Percentiles rank a stretch among this genome's conserved stretches.
These are phyloP conservation scores for Wakefieldia striispora DNA, from an alignment of 768 basidiomycete genomes.

Conservation along the genomic window DNA sequence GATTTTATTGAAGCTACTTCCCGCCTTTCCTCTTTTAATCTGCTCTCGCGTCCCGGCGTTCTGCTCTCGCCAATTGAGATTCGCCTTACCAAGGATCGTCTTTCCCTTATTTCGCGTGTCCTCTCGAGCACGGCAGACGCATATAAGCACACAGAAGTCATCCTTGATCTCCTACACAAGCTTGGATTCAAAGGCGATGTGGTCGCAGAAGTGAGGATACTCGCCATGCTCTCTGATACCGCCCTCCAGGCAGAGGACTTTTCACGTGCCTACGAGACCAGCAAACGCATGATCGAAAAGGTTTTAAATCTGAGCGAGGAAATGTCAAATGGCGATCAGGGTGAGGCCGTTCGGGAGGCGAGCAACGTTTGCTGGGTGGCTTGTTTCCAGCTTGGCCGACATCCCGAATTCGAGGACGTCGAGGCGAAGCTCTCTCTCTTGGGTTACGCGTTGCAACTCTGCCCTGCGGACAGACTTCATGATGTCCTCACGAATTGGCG, in stretches of 20 bases:
- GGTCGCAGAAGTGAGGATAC: conserved; percentile 75
- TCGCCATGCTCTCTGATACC: conserved; percentile 89
- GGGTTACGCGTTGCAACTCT: conserved; percentile 81
- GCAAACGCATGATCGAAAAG: conserved; percentile 65
- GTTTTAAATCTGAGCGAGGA: conserved; percentile 50
- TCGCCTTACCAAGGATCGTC: conserved; percentile 83
- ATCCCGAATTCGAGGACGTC: conserved; percentile 70
- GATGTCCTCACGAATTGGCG: conserved; percentile 81
- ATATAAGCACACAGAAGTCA: conserved; percentile 88
- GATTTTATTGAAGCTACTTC: conserved; percentile 98
- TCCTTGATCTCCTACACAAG: conserved; percentile 87
- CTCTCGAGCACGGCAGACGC: conserved; percentile 83
- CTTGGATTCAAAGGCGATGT: conserved; percentile 74
- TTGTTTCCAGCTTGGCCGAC: conserved; percentile 84
- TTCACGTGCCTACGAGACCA: conserved; percentile 64
- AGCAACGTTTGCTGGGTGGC: conserved; percentile 87
- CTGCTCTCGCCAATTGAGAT: conserved; percentile 91
- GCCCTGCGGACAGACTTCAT: conserved; percentile 75
- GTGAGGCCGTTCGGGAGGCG: conserved; percentile 52
- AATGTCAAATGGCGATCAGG: conserved; percentile 28
- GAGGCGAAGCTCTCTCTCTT: conserved; percentile 67
- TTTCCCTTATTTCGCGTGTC: conserved; percentile 83
- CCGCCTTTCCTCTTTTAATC: conserved; percentile 88
- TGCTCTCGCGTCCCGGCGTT: conserved; percentile 70
- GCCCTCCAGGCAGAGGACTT: conserved; percentile 85